A percentile compares a stretch with the other conserved stretches of the same genome.
Conservation (phyloP, 2,329 filamentous ascomycete species). For the Trichophyton equinum region DNA sequence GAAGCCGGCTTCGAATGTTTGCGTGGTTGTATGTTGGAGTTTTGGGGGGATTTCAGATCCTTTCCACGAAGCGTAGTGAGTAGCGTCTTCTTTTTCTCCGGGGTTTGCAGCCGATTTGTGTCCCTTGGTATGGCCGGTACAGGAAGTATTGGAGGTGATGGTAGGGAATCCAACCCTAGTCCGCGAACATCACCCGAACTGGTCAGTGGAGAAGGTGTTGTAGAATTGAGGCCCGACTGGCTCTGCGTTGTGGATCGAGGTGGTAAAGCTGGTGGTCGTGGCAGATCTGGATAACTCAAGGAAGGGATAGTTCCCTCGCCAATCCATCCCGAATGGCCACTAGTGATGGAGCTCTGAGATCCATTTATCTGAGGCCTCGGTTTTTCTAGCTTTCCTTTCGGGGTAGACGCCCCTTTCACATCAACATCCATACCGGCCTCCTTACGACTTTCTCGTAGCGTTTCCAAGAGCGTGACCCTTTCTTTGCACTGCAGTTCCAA, state of each 20-base stretch:
- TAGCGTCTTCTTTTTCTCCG: constrained; percentile 9
- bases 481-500: constrained; percentile 90
- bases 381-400: constrained; percentile 16
- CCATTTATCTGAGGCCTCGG: constrained; percentile 11
- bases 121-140: not conserved
- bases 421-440: constrained; percentile 35
- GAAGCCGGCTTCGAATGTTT: constrained; percentile 32
- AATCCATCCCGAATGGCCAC: constrained; percentile 47
- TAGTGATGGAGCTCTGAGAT: constrained; percentile 10
- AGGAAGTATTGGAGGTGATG: not conserved
- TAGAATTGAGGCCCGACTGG: not conserved
- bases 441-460: constrained; percentile 54
- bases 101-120: not conserved
- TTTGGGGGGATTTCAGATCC: constrained; percentile 21
- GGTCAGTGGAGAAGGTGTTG: not conserved
- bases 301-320: constrained; percentile 72
- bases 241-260: constrained; percentile 18
- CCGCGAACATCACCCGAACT: not conserved
- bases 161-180: not conserved
- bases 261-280: constrained; percentile 51
- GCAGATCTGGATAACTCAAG: constrained; percentile 66
- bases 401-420: constrained; percentile 8
- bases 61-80: constrained; percentile 10
- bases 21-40: constrained; percentile 13
- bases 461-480: constrained; percentile 74